Evolutionary conservation across 2,329 filamentous ascomycete species (phyloP).

Genomic region (Pseudogymnoascus sp.): DNA sequence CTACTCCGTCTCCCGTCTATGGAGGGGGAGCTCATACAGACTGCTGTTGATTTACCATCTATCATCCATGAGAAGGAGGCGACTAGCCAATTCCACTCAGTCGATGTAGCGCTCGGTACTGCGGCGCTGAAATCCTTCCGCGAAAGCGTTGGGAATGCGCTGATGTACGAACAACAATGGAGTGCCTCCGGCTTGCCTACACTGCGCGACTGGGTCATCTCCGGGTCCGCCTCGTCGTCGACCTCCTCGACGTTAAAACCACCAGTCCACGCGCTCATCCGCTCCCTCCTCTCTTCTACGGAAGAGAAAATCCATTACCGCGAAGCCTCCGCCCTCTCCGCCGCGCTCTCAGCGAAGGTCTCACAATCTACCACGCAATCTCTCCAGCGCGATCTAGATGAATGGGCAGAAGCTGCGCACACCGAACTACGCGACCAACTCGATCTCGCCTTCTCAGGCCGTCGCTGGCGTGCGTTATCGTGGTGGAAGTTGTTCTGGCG

Average conservation of each 20-base stretch:
- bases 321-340: slow-evolving; percentile 29
- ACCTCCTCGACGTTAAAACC: slow-evolving; percentile 45
- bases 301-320: slow-evolving; percentile 42
- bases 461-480: slow-evolving; percentile 66
- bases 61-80: slow-evolving; percentile 29
- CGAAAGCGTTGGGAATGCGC: slow-evolving; percentile 58
- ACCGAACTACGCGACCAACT: slow-evolving; percentile 74
- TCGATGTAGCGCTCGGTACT: slow-evolving; percentile 56
- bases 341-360: slow-evolving; percentile 26
- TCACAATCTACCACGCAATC: slow-evolving; percentile 23
- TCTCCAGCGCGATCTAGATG: slow-evolving; percentile 34
- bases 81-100: slow-evolving; percentile 39
- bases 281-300: slow-evolving; percentile 53
- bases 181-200: slow-evolving; percentile 59
- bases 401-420: slow-evolving; percentile 75
- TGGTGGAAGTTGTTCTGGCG: slow-evolving; percentile 98
- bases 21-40: slow-evolving; percentile 36
- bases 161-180: slow-evolving; percentile 67
- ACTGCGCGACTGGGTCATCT: slow-evolving; percentile 57
- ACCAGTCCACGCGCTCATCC: slow-evolving; percentile 56
- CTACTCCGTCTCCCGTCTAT: slow-evolving; percentile 27
- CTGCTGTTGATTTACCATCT: slow-evolving; percentile 49
- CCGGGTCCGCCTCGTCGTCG: slow-evolving; percentile 30
- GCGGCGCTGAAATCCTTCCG: slow-evolving; percentile 60
- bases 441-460: slow-evolving; percentile 66